Evolutionary conservation across 169 alveolate species (phyloP), one percentile per base, ranked within the genome.

Genomic region (Plasmodium sp.): DNA sequence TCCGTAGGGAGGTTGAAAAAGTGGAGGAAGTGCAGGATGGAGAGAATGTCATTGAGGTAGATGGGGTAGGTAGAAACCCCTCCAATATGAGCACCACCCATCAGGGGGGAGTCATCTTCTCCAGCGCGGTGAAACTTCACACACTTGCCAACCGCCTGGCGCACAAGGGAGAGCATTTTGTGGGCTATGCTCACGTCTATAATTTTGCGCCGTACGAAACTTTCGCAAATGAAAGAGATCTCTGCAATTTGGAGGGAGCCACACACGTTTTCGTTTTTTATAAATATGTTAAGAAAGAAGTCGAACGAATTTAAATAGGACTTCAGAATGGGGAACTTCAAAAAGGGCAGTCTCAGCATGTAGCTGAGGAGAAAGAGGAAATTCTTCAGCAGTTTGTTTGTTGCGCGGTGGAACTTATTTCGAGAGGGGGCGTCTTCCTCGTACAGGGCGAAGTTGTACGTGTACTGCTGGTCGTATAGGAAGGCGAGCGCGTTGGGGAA

Each of bases 241-340:
- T 88, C 86, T 22, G 67, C 12, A 58, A 80, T 88, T 10, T 88
- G 41, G 27, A 88, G 54, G 22, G n/a, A 88, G 10, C 7, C 16
- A 58, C 41, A 77, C 67, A 80, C 71, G 54, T 77, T 88, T 88
- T 67, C 54, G 72, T 88, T 62, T 9, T 45, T 71, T 43, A 58
- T 80, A 80, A 88, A 79, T 18, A 88, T 80, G 3, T 43, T 62
- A 12, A 88, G 22, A 62, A 77, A 79, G 56, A 80, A 58, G 39
- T 80, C 22, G 80, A 88, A 88, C 2, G 90, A 88, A 51, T 88
- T 88, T 79, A 88, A 16, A 41, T 88, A 88, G 9, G 94, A 88
- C 73, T 79, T 77, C 41, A 88, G 31, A 39, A 88, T 88, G 74
- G 31, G 81, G 12, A 58, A 80, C 22, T 88, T 88, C 39, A 88